phyloP scores from a whole-genome alignment of 371 early-diverging fungal species.

The Chytridium lagenaria region DNA sequence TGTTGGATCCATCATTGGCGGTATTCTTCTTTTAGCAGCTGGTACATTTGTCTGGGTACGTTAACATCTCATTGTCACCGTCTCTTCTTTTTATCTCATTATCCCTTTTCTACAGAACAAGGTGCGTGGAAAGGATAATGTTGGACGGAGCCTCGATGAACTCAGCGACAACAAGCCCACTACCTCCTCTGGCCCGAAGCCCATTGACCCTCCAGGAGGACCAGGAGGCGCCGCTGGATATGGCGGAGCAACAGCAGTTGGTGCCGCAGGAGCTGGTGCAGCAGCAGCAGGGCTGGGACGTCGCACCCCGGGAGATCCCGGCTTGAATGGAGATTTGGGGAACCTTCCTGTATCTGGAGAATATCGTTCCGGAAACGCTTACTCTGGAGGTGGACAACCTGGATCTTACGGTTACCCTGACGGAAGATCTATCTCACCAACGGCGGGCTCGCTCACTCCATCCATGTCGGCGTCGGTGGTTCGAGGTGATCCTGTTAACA shows the following conservation, averaged over 20 bases:
- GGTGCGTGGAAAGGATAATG: constrained; percentile 2
- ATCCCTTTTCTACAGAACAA: constrained; percentile 5
- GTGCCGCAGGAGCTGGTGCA: not conserved
- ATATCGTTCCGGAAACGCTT: not conserved
- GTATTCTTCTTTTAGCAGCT: not conserved
- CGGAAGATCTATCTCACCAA: not conserved
- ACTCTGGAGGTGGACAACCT: not conserved
- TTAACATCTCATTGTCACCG: not conserved
- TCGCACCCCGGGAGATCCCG: not conserved
- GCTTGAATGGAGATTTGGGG: not conserved
- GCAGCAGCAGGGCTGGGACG: not conserved
- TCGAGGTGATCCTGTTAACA: not conserved
- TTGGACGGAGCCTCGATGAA: constrained; percentile 2
- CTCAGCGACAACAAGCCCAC: not conserved
- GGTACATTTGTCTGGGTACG: constrained; percentile 2
- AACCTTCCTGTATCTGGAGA: not conserved
- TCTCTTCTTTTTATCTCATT: not conserved
- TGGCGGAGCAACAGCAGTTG: not conserved
- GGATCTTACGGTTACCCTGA: not conserved
- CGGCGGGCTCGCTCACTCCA: not conserved
- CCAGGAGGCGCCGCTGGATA: not conserved
- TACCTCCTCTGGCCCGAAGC: not conserved
- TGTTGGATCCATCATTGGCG: not conserved
- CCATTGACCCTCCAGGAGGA: too few species aligned
- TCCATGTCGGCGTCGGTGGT: constrained; percentile 8